Base-by-base conservation (phyloP, 1,284 basidiomycete genomes). In the Marasmius fiardii region DNA sequence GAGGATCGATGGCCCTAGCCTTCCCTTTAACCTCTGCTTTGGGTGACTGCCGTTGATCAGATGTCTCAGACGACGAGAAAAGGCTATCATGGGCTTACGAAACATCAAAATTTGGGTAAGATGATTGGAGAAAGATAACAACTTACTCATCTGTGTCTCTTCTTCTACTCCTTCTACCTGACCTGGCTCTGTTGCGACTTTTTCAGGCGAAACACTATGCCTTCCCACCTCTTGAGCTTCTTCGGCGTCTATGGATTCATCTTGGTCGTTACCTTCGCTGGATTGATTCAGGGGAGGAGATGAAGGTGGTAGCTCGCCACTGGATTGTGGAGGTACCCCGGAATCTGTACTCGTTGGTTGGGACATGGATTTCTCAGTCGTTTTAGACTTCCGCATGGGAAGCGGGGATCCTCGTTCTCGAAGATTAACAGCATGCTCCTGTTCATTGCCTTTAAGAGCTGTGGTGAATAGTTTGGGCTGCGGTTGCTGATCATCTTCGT, bases 321-420 rank as follows among this genome's bases (percentile, higher is more conserved):
- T 31, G 28, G 39, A 41, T 20, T 41, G 39, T 4, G 11, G 14
- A 4, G n/a, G 11, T 7, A 20, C 20, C 16, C n/a, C 39, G 7
- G 16, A 7, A 14, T 41, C 39, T 2, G 14, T 7, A 33, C 28
- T 50, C 2, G 23, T 28, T 37, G 1, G 39, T 4, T 8, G 39
- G 20, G 26, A 43, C 3, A 28, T 51, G 7, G 18, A 18, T 41
- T 31, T 43, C 26, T 28, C 14, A n/a, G 18, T 21, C 18, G n/a
- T 28, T 28, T n/a, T 16, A 39, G 3, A 10, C 6, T 41, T 20
- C 39, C 39, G 16, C n/a, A 41, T 31, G n/a, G 51, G 56, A 8
- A 57, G 39, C 6, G 56, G 56, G 8, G 56, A 57, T n/a, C 56
- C 56, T 31, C 56, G 49, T 12, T 53, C 52, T 16, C 51, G 44